Evolutionary conservation across 331 rosid genomes (phyloP).

Genomic region (Dryas integrifolia): DNA sequence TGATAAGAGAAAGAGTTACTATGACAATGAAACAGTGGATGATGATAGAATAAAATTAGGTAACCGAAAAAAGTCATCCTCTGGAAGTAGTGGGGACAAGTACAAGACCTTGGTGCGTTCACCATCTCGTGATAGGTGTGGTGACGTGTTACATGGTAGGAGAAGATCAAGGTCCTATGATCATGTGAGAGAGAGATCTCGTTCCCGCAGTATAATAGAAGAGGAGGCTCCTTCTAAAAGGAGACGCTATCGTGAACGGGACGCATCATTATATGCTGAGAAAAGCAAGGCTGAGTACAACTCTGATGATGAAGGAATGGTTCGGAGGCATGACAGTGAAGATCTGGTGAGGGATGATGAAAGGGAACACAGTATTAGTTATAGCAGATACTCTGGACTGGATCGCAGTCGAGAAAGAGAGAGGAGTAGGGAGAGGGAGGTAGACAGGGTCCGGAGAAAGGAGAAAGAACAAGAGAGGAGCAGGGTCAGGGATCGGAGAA

Average conservation of each 20-base stretch:
- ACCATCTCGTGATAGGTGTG: conserved; percentile 34
- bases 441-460: conserved; percentile 18
- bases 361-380: conserved; percentile 38
- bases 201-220: conserved; percentile 51
- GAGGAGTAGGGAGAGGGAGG: conserved; percentile 19
- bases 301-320: conserved; percentile 44
- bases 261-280: conserved; percentile 23
- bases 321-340: conserved; percentile 17
- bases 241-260: conserved; percentile 38
- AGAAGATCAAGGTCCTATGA: conserved; percentile 65
- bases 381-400: conserved; percentile 21
- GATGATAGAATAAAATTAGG: conserved; percentile 33
- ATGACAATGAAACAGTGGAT: conserved; percentile 34
- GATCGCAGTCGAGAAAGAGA: conserved; percentile 21
- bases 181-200: conserved; percentile 55
- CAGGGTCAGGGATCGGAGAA: conserved; percentile 42
- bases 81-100: conserved; percentile 53
- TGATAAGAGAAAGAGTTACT: conserved; percentile 35
- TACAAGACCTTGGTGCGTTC: conserved; percentile 30
- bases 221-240: conserved; percentile 54
- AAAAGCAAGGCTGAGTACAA: conserved; percentile 35
- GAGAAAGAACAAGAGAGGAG: conserved; percentile 41
- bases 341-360: conserved; percentile 47
- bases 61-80: conserved; percentile 30
- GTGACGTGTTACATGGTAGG: conserved; percentile 28